Percentiles rank a stretch among this genome's conserved stretches.
These are phyloP conservation scores for Lachancea waltii DNA, from an alignment of 805 yeast species.

Conservation along the genomic window DNA sequence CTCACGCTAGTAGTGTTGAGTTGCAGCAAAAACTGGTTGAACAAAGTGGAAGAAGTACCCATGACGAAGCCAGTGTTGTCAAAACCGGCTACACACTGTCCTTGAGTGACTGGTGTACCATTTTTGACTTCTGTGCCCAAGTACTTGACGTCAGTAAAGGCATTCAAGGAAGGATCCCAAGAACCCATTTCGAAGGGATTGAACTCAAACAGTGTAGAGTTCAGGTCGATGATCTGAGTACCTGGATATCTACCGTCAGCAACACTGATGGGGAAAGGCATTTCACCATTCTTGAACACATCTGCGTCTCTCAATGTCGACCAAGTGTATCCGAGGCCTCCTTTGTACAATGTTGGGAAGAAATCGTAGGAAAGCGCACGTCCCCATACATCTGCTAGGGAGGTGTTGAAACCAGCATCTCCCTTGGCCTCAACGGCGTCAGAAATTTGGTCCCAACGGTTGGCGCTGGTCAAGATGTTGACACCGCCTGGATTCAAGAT, in stretches of 20 bases:
- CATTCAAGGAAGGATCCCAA: slow-evolving; percentile 71
- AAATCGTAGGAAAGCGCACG: slow-evolving; percentile 69
- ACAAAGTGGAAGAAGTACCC: slow-evolving; percentile 79
- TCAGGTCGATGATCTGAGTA: slow-evolving; percentile 46
- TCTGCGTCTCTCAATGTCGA: slow-evolving; percentile 54
- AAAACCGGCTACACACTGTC: slow-evolving; percentile 60
- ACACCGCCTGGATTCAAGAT: slow-evolving; percentile 61
- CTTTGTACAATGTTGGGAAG: slow-evolving; percentile 51
- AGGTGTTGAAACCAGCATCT: slow-evolving; percentile 59
- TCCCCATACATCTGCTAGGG: slow-evolving; percentile 77
- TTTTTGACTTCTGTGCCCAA: slow-evolving; percentile 59
- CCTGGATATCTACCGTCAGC: slow-evolving; percentile 64
- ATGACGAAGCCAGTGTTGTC: slow-evolving; percentile 78
- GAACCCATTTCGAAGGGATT: slow-evolving; percentile 76
- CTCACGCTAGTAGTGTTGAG: slow-evolving; percentile 48
- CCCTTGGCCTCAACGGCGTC: slow-evolving; percentile 49
- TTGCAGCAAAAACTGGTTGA: slow-evolving; percentile 60
- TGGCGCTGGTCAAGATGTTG: slow-evolving; percentile 45
- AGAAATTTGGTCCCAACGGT: slow-evolving; percentile 49
- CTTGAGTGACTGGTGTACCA: slow-evolving; percentile 47
- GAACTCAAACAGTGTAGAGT: slow-evolving; percentile 64
- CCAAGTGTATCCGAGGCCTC: slow-evolving; percentile 60
- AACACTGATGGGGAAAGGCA: slow-evolving; percentile 69
- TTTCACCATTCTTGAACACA: slow-evolving; percentile 52
- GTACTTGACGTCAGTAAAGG: slow-evolving; percentile 63